Conservation (phyloP, 345 rosid species). For the Raphanus raphanistrum region DNA sequence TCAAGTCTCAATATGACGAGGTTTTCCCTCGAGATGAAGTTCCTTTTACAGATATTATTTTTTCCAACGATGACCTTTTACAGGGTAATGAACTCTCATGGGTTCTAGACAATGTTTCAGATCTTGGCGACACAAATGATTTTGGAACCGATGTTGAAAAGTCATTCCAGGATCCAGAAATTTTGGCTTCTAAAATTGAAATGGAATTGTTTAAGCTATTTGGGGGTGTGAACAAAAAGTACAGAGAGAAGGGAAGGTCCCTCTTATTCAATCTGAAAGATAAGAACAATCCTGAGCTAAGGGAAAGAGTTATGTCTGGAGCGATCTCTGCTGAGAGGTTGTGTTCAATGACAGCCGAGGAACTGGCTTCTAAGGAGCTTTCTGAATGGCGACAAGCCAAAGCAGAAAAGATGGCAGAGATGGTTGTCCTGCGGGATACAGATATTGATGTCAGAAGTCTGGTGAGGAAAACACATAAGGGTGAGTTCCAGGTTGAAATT, state of each 20-base stretch:
- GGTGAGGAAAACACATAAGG: conserved; percentile 97
- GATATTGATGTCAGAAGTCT: conserved; percentile 75
- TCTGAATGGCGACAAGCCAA: conserved; percentile 97
- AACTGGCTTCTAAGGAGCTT: conserved; percentile 98
- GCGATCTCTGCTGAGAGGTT: conserved; percentile 71
- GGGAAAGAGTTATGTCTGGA: conserved; percentile 82
- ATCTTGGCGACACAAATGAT: conserved; percentile 39
- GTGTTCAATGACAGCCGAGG: conserved; percentile 96
- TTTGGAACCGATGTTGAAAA: conserved; percentile 33
- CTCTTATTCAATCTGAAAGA: conserved; percentile 93
- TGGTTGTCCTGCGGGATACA: conserved; percentile 85
- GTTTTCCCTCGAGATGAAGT: conserved; percentile 58
- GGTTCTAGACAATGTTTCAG: conserved; percentile 68
- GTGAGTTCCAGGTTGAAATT: conserved; percentile 90
- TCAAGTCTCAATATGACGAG: conserved; percentile 46
- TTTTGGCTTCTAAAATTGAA: conserved; percentile 75
- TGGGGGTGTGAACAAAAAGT: conserved; percentile 97
- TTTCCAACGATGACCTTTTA: conserved; percentile 87
- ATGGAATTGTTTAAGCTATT: conserved; percentile 77
- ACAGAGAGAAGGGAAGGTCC: conserved; percentile 93
- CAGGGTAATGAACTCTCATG: conserved; percentile 96
- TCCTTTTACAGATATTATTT: conserved; percentile 67
- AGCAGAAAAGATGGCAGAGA: conserved; percentile 94
- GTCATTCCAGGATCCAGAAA: conserved; percentile 45
- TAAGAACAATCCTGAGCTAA: conserved; percentile 86